phyloP scores from a whole-genome alignment of 2,329 filamentous ascomycete species.

The Elsinoe fawcettii region DNA sequence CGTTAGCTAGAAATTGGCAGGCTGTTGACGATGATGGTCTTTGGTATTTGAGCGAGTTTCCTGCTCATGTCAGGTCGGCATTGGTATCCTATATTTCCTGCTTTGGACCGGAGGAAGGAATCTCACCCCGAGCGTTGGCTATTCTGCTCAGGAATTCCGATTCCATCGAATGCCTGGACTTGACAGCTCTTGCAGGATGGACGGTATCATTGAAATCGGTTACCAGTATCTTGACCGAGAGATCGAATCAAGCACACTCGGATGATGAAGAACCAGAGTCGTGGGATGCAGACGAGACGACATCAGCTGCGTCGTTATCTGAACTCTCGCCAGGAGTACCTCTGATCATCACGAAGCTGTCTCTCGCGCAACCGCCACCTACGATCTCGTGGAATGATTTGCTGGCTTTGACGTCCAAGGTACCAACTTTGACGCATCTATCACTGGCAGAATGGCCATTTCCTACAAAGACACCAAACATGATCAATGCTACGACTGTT shows the following conservation, averaged over 20 bases:
- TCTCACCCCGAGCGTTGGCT: constrained; percentile 40
- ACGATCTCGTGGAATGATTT: constrained; percentile 49
- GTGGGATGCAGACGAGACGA: constrained; percentile 35
- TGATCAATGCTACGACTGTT: constrained; percentile 38
- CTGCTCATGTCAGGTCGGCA: constrained; percentile 43
- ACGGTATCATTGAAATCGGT: constrained; percentile 33
- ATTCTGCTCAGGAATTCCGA: constrained; percentile 44
- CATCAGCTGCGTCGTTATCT: constrained; percentile 22
- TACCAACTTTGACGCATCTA: constrained; percentile 53
- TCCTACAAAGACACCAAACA: constrained; percentile 50
- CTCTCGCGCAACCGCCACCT: constrained; percentile 45
- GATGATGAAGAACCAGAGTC: constrained; percentile 33
- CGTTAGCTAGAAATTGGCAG: constrained; percentile 49
- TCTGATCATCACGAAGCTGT: constrained; percentile 49
- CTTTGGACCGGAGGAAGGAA: constrained; percentile 38
- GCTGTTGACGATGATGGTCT: constrained; percentile 51
- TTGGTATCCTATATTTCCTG: constrained; percentile 50
- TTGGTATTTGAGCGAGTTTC: constrained; percentile 45
- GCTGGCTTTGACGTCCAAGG: constrained; percentile 43
- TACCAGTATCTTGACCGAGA: background rate
- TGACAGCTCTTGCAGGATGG: constrained; percentile 43
- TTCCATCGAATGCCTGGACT: constrained; percentile 44
- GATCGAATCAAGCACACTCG: background rate
- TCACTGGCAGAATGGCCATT: constrained; percentile 56
- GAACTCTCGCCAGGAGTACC: constrained; percentile 34